phyloP scores from a whole-genome alignment of 805 yeast genomes.

The Pichia rugopelliculosa region DNA sequence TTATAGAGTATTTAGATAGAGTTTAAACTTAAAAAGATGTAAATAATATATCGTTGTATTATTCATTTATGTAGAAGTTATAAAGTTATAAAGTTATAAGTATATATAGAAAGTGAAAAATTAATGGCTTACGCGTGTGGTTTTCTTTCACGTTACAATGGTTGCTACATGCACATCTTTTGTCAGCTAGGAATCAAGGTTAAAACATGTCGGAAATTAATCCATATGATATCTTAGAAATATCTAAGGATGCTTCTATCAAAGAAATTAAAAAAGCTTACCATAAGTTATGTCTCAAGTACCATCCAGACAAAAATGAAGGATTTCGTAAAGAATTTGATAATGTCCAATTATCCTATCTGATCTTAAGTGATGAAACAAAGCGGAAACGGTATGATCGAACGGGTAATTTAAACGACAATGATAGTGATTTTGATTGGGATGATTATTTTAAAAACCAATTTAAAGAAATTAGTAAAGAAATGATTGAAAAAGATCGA shows the following conservation, averaged over 20 bases:
- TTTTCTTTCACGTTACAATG: too few species aligned
- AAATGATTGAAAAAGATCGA: constrained; percentile 63
- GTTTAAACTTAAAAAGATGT: background rate
- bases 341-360: constrained; percentile 66
- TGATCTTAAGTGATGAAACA: constrained; percentile 52
- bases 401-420: constrained; percentile 54
- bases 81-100: too few species aligned
- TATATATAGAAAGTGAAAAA: too few species aligned
- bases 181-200: too few species aligned
- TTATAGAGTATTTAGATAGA: background rate
- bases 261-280: constrained; percentile 60
- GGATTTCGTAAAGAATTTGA: constrained; percentile 44
- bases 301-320: constrained; percentile 64
- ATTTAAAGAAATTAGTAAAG: constrained; percentile 45
- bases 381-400: constrained; percentile 54
- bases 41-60: too few species aligned
- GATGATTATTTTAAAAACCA: constrained; percentile 44
- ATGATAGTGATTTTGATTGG: constrained; percentile 47
- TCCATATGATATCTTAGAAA: constrained; percentile 51
- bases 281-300: constrained; percentile 50
- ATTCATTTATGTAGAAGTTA: too few species aligned
- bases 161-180: too few species aligned
- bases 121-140: too few species aligned
- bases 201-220: constrained; percentile 24
- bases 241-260: constrained; percentile 35